Percentiles rank a stretch among this genome's conserved stretches.
Conservation (phyloP, 805 yeast genomes). For the Candida germanica region DNA sequence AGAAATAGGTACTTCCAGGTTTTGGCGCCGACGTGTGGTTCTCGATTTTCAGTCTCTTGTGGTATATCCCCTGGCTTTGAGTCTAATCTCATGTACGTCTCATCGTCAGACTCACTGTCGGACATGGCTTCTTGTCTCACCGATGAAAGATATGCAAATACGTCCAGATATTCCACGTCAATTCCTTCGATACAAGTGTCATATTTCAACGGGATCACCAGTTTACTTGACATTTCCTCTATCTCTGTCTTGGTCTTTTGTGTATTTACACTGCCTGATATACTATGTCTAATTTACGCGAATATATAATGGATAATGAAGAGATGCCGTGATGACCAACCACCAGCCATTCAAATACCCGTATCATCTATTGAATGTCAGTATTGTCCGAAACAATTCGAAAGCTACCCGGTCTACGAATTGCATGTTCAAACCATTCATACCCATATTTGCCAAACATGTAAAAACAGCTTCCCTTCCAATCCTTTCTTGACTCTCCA, state of each 20-base stretch:
- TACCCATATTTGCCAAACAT: slow-evolving; percentile 33
- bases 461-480: slow-evolving; percentile 43
- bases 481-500: slow-evolving; percentile 43
- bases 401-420: slow-evolving; percentile 19
- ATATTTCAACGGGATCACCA: slow-evolving; percentile 2
- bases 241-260: background rate
- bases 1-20: slow-evolving; percentile 12
- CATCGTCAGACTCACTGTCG: slow-evolving; percentile 1
- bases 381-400: no score
- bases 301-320: no score
- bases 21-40: background rate
- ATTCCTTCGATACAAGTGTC: slow-evolving; percentile 6
- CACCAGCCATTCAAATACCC: no score
- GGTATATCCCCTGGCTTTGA: background rate
- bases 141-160: slow-evolving; percentile 21
- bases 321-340: no score
- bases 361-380: no score
- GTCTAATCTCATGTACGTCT: background rate
- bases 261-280: no score
- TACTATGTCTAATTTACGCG: no score
- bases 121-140: slow-evolving; percentile 37
- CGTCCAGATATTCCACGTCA: slow-evolving; percentile 12
- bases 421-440: slow-evolving; percentile 23
- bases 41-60: no score
- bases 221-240: background rate